Base-by-base conservation (phyloP, 306 rosid species). In the Sechiopsis laciniata region DNA sequence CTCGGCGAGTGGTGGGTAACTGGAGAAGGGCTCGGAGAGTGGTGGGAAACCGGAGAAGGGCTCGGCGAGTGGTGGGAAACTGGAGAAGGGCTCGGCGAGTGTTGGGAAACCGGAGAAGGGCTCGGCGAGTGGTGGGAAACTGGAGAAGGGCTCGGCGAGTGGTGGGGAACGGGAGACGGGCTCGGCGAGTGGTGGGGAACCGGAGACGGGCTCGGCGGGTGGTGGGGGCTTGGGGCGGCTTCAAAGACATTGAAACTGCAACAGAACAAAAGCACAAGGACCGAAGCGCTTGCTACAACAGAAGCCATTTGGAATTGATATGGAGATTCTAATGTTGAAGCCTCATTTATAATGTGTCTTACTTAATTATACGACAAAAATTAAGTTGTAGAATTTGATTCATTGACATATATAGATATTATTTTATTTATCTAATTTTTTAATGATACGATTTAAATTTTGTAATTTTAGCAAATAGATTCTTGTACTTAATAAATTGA, bases 151-250 rank as follows among this genome's bases (percentile, higher is more conserved):
- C 65, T 8, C 19, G 52, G 80, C 21, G 71, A 0, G 53, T 73
- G 7, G 53, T 59, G 37, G 37, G 76, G 29, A 60, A 67, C 42
- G 0, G 35, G n/a, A 37, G 42, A 37, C 42, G 10, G 55, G 19
- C 22, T 50, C 6, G 42, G 16, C 13, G 3, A 76, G 26, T 60
- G 71, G 14, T 75, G 76, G 19, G 63, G 82, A 24, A 35, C 55
- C 6, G 83, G 84, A 45, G 77, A 62, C 32, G 29, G 32, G 10
- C 20, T 76, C 0, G 71, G 20, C 68, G 76, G 75, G 26, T 65
- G 71, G n/a, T 75, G 74, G 9, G 63, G 80, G 45, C 45, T 55
- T 8, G 84, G 84, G 7, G 80, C 74, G 4, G 14, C 60, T 11
- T 51, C 60, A 8, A 50, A 52, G 8, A 54, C 74, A 70, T 51